A percentile compares a stretch with the other conserved stretches of the same genome.
phyloP scores from a whole-genome alignment of 2,329 filamentous ascomycete species.

The Alternaria hordeiaustralica region DNA sequence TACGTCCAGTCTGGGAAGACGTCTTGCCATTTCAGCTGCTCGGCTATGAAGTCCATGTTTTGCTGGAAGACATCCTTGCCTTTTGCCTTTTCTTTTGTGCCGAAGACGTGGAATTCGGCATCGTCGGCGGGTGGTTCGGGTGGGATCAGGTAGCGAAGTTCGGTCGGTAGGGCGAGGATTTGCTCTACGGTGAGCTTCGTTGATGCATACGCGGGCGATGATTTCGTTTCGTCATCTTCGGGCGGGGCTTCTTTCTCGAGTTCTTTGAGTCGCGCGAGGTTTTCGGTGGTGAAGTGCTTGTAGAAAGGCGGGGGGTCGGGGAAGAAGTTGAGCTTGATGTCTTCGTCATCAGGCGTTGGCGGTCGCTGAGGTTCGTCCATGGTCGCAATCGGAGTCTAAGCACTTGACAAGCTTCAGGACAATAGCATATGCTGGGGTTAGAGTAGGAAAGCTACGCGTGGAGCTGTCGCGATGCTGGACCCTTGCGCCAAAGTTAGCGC shows the following conservation, averaged over 20 bases:
- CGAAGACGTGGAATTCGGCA: slow-evolving; percentile 75
- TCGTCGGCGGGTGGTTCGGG: slow-evolving; percentile 74
- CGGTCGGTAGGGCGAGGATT: slow-evolving; percentile 65
- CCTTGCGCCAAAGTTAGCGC: slow-evolving; percentile 6
- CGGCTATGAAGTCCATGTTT: slow-evolving; percentile 32
- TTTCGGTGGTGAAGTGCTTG: slow-evolving; percentile 82
- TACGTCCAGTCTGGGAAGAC: slow-evolving; percentile 75
- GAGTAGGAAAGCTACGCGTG: neutral
- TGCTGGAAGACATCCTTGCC: slow-evolving; percentile 34
- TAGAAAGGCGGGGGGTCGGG: slow-evolving; percentile 90
- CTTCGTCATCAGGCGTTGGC: slow-evolving; percentile 21
- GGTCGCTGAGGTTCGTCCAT: slow-evolving; percentile 28
- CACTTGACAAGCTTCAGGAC: neutral
- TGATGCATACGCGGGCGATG: slow-evolving; percentile 1
- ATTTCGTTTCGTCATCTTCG: slow-evolving; percentile 13
- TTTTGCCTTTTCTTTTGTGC: slow-evolving; percentile 61
- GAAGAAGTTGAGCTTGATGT: slow-evolving; percentile 59
- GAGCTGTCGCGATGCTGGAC: slow-evolving; percentile 9
- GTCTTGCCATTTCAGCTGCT: slow-evolving; percentile 41
- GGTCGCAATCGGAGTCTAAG: neutral
- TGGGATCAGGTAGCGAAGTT: slow-evolving; percentile 80
- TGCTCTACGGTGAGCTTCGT: slow-evolving; percentile 30
- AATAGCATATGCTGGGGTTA: neutral
- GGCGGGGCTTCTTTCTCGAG: slow-evolving; percentile 50
- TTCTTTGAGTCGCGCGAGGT: slow-evolving; percentile 66